phyloP scores from a whole-genome alignment of 139 green algal genomes.

The Haematococcus lacustris region DNA sequence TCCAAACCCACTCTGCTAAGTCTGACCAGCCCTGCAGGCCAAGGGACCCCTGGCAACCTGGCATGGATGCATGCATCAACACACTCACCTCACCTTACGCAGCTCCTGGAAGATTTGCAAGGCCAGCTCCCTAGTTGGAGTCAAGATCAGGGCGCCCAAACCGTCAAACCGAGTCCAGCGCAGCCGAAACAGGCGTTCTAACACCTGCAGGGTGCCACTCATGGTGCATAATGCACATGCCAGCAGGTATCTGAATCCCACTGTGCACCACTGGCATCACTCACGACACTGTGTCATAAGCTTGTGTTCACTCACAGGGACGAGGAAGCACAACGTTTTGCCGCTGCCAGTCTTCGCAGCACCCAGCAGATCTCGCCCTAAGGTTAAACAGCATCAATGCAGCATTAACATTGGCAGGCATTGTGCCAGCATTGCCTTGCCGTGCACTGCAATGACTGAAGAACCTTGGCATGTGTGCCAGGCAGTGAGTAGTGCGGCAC shows the following conservation, averaged over 20 bases:
- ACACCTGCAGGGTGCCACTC: conserved; percentile 33
- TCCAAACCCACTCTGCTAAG: too few species aligned
- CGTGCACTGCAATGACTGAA: too few species aligned
- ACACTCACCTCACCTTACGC: conserved; percentile 28
- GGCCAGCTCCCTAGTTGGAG: conserved; percentile 91
- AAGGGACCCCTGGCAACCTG: too few species aligned
- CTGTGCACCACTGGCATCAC: background rate
- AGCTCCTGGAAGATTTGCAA: conserved; percentile 87
- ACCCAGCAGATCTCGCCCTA: conserved; percentile 90
- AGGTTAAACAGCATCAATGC: too few species aligned
- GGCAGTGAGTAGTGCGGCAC: too few species aligned
- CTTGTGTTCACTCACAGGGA: conserved; percentile 61
- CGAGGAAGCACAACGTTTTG: conserved; percentile 94
- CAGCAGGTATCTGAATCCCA: background rate
- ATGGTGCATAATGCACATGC: background rate
- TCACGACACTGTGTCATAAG: background rate
- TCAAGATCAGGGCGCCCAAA: conserved; percentile 88
- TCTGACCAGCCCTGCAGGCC: too few species aligned
- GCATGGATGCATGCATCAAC: too few species aligned
- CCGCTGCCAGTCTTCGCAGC: conserved; percentile 96
- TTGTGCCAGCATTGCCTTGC: too few species aligned
- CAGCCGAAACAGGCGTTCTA: conserved; percentile 84
- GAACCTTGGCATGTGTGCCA: too few species aligned
- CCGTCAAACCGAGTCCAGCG: conserved; percentile 83
- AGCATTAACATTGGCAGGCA: too few species aligned